These are phyloP conservation scores for Kazachstania viticola DNA, from an alignment of 805 yeast species.

Conservation along the genomic window DNA sequence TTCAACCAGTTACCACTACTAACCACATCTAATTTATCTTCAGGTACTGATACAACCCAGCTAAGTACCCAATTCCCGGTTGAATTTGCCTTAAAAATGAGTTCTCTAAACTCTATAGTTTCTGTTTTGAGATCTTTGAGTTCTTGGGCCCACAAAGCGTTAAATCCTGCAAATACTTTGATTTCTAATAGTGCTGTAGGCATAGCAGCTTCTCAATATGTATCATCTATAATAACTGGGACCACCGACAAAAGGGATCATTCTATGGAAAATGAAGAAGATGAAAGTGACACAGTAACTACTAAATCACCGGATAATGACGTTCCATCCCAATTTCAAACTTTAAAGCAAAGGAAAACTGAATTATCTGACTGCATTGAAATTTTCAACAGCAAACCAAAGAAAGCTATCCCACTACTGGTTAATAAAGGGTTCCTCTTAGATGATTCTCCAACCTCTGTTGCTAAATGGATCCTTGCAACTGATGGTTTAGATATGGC, in stretches of 20 bases:
- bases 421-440: conserved; percentile 51
- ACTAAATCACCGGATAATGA: conserved; percentile 34
- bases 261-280: conserved; percentile 5
- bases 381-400: conserved; percentile 76
- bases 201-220: conserved; percentile 5
- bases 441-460: conserved; percentile 47
- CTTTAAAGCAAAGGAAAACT: conserved; percentile 70
- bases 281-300: conserved; percentile 8
- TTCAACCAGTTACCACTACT: conserved; percentile 63
- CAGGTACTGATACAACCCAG: conserved; percentile 12
- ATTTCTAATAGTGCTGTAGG: conserved; percentile 1
- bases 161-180: conserved; percentile 20
- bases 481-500: conserved; percentile 75
- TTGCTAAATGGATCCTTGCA: conserved; percentile 65
- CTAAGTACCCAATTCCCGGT: conserved; percentile 40
- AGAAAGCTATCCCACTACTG: conserved; percentile 59
- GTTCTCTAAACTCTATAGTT: conserved; percentile 68
- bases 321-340: conserved; percentile 78
- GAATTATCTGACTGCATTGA: conserved; percentile 66
- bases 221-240: conserved; percentile 13
- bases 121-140: conserved; percentile 71
- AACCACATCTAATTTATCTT: conserved; percentile 52
- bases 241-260: conserved; percentile 5
- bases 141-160: conserved; percentile 74
- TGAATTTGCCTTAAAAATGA: conserved; percentile 76